phyloP scores from a whole-genome alignment of 2,329 filamentous ascomycete species.

The Niveomyces coronatus region DNA sequence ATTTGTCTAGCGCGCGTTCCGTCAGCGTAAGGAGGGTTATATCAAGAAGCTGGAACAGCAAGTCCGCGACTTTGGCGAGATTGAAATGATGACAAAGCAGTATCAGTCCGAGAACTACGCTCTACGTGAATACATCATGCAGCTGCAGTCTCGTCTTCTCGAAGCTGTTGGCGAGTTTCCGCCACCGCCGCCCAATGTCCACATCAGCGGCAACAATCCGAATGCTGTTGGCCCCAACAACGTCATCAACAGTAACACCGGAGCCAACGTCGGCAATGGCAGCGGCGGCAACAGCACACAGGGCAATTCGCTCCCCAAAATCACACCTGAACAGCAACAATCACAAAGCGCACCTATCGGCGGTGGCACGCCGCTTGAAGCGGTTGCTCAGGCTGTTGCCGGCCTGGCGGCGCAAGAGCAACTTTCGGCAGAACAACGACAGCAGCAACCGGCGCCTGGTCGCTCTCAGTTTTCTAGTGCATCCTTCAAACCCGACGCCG shows the following conservation, averaged over 20 bases:
- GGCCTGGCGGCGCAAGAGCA: constrained; percentile 33
- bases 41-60: constrained; percentile 97
- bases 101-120: constrained; percentile 83
- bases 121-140: constrained; percentile 85
- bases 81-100: constrained; percentile 70
- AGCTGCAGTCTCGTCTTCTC: constrained; percentile 75
- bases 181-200: constrained; percentile 70
- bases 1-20: constrained; percentile 72
- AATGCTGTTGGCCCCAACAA: constrained; percentile 2
- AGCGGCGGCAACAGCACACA: constrained; percentile 16
- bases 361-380: constrained; percentile 32
- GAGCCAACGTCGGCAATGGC: too few relatives aligned
- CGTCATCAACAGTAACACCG: constrained; percentile 5
- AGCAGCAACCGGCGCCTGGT: constrained; percentile 22
- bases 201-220: constrained; percentile 13
- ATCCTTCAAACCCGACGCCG: constrained; percentile 28
- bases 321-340: constrained; percentile 14
- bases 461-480: too few relatives aligned
- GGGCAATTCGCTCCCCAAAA: constrained; percentile 2
- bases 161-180: constrained; percentile 78
- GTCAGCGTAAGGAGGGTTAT: constrained; percentile 94
- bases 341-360: too few relatives aligned
- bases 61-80: constrained; percentile 66
- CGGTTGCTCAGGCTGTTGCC: constrained; percentile 39
- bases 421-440: constrained; percentile 21